A percentile compares a stretch with the other conserved stretches of the same genome.
Conservation (phyloP, 2,329 filamentous ascomycete species). For the Phialocephala sp. region DNA sequence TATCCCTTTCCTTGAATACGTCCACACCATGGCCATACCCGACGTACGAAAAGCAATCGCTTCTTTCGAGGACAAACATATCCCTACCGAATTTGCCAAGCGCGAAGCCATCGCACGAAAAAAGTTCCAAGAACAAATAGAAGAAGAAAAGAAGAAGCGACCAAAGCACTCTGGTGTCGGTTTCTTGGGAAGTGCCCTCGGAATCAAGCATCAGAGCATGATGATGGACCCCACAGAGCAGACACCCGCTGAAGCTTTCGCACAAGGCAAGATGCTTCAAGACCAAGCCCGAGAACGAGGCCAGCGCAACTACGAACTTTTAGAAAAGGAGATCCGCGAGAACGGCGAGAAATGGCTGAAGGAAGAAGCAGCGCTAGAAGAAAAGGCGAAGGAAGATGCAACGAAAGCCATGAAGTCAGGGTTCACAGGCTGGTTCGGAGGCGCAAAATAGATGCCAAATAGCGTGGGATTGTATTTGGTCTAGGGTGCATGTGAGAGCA, state of each 20-base stretch:
- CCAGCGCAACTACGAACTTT: slow-evolving; percentile 83
- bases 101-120: slow-evolving; percentile 85
- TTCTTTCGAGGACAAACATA: slow-evolving; percentile 87
- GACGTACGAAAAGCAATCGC: slow-evolving; percentile 87
- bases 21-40: slow-evolving; percentile 89
- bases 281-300: slow-evolving; percentile 93
- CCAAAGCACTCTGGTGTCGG: slow-evolving; percentile 68
- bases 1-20: slow-evolving; percentile 97
- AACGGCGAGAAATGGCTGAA: slow-evolving; percentile 96
- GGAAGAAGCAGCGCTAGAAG: slow-evolving; percentile 87
- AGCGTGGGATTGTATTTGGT: slow-evolving; percentile 14
- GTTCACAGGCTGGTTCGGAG: slow-evolving; percentile 63
- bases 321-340: slow-evolving; percentile 90
- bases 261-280: slow-evolving; percentile 95
- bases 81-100: slow-evolving; percentile 87
- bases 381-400: slow-evolving; percentile 87
- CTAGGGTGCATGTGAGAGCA: slow-evolving; percentile 16
- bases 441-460: slow-evolving; percentile 10
- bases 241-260: slow-evolving; percentile 75
- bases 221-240: slow-evolving; percentile 68
- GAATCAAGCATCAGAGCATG: slow-evolving; percentile 74
- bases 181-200: slow-evolving; percentile 73
- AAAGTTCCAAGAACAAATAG: slow-evolving; percentile 81
- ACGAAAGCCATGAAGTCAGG: slow-evolving; percentile 91
- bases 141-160: slow-evolving; percentile 68